These are phyloP conservation scores for Pleodorina starrii DNA, from an alignment of 139 green algal genomes.

Conservation along the genomic window DNA sequence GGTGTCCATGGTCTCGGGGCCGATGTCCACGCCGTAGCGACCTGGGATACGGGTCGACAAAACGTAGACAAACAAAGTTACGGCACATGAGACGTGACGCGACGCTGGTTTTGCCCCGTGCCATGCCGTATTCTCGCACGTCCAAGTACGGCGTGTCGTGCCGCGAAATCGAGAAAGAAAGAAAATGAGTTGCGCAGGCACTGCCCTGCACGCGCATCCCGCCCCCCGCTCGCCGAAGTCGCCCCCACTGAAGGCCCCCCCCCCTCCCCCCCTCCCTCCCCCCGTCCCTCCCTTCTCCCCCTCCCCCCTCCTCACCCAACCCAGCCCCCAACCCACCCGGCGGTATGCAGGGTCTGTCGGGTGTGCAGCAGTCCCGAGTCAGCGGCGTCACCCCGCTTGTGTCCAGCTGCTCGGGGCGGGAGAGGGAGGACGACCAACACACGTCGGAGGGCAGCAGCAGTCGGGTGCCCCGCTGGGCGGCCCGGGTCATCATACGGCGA, in stretches of 20 bases:
- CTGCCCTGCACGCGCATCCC: background rate
- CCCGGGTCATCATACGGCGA: constrained; percentile 52
- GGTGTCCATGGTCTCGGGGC: constrained; percentile 39
- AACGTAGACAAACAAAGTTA: no score
- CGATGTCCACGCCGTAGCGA: constrained; percentile 68
- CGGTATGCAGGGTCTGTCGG: constrained; percentile 60
- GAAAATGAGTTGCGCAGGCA: background rate
- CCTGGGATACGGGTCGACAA: no score
- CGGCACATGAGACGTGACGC: no score
- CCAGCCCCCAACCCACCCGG: constrained; percentile 7
- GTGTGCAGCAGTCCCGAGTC: constrained; percentile 62
- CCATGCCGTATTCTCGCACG: no score
- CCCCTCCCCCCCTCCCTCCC: background rate
- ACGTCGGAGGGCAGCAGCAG: constrained; percentile 73
- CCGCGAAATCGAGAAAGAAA: background rate
- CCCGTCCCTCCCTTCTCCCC: no score
- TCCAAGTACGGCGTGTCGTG: background rate
- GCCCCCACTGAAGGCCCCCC: background rate
- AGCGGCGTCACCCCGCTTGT: constrained; percentile 48
- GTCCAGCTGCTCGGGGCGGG: constrained; percentile 25
- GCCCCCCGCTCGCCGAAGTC: background rate
- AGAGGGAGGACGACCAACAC: constrained; percentile 55
- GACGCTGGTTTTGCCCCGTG: no score
- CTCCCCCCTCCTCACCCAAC: background rate
- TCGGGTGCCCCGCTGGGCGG: constrained; percentile 51